Base-by-base conservation (phyloP, 768 basidiomycete genomes). In the Arthromyces matolae region DNA sequence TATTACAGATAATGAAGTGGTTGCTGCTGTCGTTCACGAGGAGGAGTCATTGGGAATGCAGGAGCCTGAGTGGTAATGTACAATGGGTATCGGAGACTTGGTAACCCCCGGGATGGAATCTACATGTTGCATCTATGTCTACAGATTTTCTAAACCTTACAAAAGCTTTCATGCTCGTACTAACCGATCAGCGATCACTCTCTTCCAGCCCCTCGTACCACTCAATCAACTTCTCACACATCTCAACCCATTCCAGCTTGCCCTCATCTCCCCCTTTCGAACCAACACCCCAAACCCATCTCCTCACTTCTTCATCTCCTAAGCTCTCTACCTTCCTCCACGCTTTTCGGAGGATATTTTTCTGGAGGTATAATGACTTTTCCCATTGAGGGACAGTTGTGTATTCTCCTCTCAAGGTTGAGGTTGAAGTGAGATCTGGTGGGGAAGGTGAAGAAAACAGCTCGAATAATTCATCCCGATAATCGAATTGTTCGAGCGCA, bases 281-380 rank as follows among this genome's bases (percentile, higher is more conserved):
- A 1, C 87, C 86, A n/a, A 89, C 78, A 2, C 76, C 84, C 43
- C 65, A 66, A 19, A 86, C 70, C 81, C 81, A 86, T 14, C 68
- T 66, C 28, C 73, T 73, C 2, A 80, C 83, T 47, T 83, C n/a
- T n/a, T n/a, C n/a, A n/a, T n/a, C n/a, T 76, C 0, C 83, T 83
- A 5, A 59, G 66, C 45, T 59, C 66, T 60, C 82, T 38, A 89
- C 53, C 13, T 70, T 73, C 37, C 69, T 65, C 89, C 88, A 90
- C 18, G 72, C 73, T 13, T 53, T 53, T 42, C 84, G 68, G 49
- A 91, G 50, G 8, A 75, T 42, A 14, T 47, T 56, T 57, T 73
- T 84, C 25, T 69, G 66, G 20, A 52, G 50, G 52, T 80, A 87
- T 55, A 79, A 67, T 52, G 80, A 77, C 52, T 73, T 67, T 52